phyloP scores from a whole-genome alignment of 306 rosid genomes.

The Prosopis cineraria region DNA sequence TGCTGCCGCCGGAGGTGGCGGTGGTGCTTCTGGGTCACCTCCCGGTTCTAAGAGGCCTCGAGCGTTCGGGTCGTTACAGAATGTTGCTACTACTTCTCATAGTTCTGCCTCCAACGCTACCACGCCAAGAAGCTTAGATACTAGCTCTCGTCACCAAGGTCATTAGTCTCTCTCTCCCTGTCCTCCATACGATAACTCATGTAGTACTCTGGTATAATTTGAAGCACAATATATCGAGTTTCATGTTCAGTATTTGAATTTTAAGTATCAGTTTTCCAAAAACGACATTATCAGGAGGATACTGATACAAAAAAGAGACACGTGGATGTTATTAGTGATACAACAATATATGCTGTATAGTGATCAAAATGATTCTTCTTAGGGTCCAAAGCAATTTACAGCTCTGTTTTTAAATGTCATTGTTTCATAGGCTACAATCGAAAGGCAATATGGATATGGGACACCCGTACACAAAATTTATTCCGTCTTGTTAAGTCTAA shows the following conservation, averaged over 20 bases:
- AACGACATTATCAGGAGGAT: not conserved
- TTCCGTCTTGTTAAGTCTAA: not conserved
- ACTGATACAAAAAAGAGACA: not conserved
- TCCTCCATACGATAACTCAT: not conserved
- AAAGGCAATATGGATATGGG: not conserved
- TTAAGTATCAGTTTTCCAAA: not conserved
- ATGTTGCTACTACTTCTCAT: constrained; percentile 52
- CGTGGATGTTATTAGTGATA: not conserved
- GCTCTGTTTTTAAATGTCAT: not conserved
- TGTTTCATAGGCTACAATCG: not conserved
- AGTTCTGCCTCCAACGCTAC: constrained; percentile 58
- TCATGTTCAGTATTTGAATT: not conserved
- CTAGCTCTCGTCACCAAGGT: constrained; percentile 65
- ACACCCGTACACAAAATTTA: not conserved
- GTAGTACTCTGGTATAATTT: not conserved
- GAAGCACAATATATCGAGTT: not conserved
- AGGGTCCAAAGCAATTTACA: not conserved
- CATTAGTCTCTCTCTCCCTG: not conserved
- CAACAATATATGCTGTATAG: not conserved
- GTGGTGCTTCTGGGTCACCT: constrained; percentile 48
- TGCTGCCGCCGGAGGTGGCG: constrained; percentile 8
- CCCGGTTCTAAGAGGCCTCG: constrained; percentile 64
- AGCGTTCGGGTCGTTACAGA: constrained; percentile 45
- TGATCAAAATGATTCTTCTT: not conserved
- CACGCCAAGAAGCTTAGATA: constrained; percentile 52